A percentile compares a stretch with the other conserved stretches of the same genome.
These are phyloP conservation scores for Neoscytalidium dimidiatum DNA, from an alignment of 2,329 filamentous ascomycete genomes.

Conservation along the genomic window DNA sequence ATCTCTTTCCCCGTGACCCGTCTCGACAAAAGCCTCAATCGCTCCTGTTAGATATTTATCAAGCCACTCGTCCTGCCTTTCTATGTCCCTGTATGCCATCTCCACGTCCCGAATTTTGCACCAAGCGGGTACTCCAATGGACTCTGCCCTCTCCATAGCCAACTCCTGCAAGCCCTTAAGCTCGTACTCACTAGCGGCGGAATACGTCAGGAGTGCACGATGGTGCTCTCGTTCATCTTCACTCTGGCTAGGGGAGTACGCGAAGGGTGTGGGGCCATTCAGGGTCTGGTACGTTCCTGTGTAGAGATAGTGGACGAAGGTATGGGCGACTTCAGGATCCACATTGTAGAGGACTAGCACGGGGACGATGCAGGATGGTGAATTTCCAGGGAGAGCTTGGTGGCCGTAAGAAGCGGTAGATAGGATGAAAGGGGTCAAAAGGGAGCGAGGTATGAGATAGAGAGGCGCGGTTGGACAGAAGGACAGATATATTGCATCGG, in stretches of 20 bases:
- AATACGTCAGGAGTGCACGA: slow-evolving; percentile 24
- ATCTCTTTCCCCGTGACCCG: background rate
- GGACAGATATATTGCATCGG: background rate
- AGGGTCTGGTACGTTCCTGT: slow-evolving; percentile 32
- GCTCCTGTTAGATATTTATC: background rate
- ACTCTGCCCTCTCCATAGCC: slow-evolving; percentile 21
- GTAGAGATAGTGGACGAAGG: slow-evolving; percentile 29
- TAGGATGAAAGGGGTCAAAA: slow-evolving; percentile 21
- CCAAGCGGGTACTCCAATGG: background rate
- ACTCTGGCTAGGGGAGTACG: background rate
- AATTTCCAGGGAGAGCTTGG: slow-evolving; percentile 30
- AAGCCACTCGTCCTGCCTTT: background rate
- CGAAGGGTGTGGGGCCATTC: background rate
- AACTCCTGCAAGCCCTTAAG: slow-evolving; percentile 23
- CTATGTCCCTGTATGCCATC: background rate
- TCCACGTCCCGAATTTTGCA: background rate
- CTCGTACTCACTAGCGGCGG: slow-evolving; percentile 20
- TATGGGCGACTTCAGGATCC: background rate
- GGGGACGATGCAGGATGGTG: slow-evolving; percentile 20
- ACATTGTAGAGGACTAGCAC: background rate
- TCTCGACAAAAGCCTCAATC: too few species aligned
- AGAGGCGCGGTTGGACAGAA: background rate
- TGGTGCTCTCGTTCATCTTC: slow-evolving; percentile 22
- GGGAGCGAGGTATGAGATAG: background rate
- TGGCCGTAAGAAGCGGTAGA: slow-evolving; percentile 6